Evolutionary conservation across 73 alveolate genomes (phyloP).

Genomic region (Breviolum minutum): DNA sequence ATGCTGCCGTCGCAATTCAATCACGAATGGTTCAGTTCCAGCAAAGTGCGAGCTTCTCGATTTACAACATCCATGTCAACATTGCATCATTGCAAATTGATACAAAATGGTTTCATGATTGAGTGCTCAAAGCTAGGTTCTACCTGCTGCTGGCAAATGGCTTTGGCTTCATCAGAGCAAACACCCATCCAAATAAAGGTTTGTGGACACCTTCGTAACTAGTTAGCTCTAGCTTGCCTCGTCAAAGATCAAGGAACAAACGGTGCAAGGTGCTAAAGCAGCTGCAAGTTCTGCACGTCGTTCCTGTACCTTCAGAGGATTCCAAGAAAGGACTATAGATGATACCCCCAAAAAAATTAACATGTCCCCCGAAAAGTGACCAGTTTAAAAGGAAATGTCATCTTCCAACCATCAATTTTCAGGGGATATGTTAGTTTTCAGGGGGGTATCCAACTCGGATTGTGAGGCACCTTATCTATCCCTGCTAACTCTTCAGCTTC

Average conservation of each 20-base stretch:
- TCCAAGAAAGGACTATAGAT: too few relatives aligned
- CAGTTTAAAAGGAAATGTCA: too few relatives aligned
- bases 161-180: too few relatives aligned
- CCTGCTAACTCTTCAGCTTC: conserved; percentile 90
- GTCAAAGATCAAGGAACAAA: conserved; percentile 66
- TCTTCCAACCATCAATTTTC: too few relatives aligned
- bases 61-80: background rate
- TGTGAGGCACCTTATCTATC: conserved; percentile 3
- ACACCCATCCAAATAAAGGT: background rate
- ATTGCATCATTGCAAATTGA: too few relatives aligned
- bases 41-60: background rate
- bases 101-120: too few relatives aligned
- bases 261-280: conserved; percentile 75
- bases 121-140: too few relatives aligned
- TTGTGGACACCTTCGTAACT: background rate
- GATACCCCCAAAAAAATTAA: too few relatives aligned
- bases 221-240: background rate
- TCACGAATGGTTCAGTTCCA: too few relatives aligned
- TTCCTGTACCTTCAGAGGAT: conserved; percentile 17
- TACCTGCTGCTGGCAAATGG: too few relatives aligned
- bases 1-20: background rate
- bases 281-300: conserved; percentile 65
- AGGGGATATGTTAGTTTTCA: background rate
- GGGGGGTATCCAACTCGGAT: background rate
- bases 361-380: too few relatives aligned